Base-by-base conservation (phyloP, 495 filamentous ascomycete genomes). In the Stereocaulon alpinum region DNA sequence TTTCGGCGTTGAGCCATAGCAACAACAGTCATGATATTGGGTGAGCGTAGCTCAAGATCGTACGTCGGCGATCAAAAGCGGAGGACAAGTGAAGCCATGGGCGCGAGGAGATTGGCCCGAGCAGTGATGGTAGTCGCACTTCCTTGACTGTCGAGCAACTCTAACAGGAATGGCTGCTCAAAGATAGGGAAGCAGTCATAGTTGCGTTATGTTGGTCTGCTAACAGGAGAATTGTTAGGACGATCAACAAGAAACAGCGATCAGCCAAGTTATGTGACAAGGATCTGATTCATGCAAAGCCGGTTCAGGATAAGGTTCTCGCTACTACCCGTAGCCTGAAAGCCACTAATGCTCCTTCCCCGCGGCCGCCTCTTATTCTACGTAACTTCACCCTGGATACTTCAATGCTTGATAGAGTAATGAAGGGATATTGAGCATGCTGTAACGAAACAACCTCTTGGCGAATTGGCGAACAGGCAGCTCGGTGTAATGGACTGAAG, bases 1-100 rank as follows among this genome's bases (percentile, higher is more conserved):
- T 74, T 76, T 54, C 76, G 78, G 61, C 67, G 71, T 24, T 65
- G 66, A 30, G 44, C 59, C 18, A 56, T 57, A 59, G 68, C 45
- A 52, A 18, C n/a, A 22, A 47, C 24, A 45, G 40, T 58, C 51
- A 58, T 60, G 24, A 27, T 14, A 24, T 18, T n/a, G 40, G 11
- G 22, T 17, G 3, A 50, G 12, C 10, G 22, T n/a, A 15, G 22
- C 22, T 50, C 15, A 24, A n/a, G 30, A 9, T 50, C 22, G n/a
- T 30, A n/a, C 15, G 24, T 50, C n/a, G 47, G 14, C 32, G 4
- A 27, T 20, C 15, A 5, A 9, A 27, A 40, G 44, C 18, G n/a
- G 48, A 0, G 6, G 20, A 7, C 11, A 17, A 15, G 9, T 41
- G 34, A 29, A 2, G 6, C 14, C 34, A 40, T 30, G 22, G 40